Conservation (phyloP, 2,329 filamentous ascomycete species). For the Ascochyta clinopodiicola region DNA sequence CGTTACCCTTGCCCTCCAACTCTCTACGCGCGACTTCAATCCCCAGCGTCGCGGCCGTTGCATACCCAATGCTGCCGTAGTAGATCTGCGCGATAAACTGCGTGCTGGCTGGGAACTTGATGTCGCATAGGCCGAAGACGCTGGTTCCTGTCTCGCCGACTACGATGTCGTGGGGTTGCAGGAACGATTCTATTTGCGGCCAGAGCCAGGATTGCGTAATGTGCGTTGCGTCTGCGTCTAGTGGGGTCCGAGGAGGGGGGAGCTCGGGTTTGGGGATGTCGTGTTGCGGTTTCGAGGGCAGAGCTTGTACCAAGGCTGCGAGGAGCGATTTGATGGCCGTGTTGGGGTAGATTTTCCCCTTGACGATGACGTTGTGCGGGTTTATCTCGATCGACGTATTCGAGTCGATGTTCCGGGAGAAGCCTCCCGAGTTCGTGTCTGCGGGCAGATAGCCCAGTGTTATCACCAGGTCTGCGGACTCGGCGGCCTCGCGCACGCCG, state of each 20-base stretch:
- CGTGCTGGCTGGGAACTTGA: constrained; percentile 34
- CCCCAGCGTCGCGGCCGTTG: constrained; percentile 52
- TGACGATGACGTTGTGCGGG: constrained; percentile 47
- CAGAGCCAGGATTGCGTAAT: constrained; percentile 55
- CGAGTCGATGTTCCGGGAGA: constrained; percentile 45
- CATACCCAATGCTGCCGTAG: constrained; percentile 54
- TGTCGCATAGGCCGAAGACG: constrained; percentile 48
- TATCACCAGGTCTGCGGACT: constrained; percentile 47
- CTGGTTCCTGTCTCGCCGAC: constrained; percentile 53
- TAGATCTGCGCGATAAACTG: constrained; percentile 51
- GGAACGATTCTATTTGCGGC: constrained; percentile 49
- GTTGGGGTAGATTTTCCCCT: constrained; percentile 41
- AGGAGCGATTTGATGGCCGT: constrained; percentile 49
- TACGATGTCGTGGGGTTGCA: constrained; percentile 48
- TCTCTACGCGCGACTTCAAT: constrained; percentile 59
- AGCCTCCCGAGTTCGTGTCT: constrained; percentile 54
- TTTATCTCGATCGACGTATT: constrained; percentile 47
- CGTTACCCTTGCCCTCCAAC: constrained; percentile 25
- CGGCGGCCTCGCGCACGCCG: constrained; percentile 47
- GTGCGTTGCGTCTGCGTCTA: constrained; percentile 43
- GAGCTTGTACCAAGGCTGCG: constrained; percentile 28
- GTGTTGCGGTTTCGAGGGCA: constrained; percentile 35
- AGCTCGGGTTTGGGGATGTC: constrained; percentile 31
- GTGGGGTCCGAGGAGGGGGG: constrained; percentile 35
- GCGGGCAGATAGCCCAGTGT: constrained; percentile 50